These are phyloP conservation scores for Lepidium campestre DNA, from an alignment of 441 rosid species.

Conservation along the genomic window DNA sequence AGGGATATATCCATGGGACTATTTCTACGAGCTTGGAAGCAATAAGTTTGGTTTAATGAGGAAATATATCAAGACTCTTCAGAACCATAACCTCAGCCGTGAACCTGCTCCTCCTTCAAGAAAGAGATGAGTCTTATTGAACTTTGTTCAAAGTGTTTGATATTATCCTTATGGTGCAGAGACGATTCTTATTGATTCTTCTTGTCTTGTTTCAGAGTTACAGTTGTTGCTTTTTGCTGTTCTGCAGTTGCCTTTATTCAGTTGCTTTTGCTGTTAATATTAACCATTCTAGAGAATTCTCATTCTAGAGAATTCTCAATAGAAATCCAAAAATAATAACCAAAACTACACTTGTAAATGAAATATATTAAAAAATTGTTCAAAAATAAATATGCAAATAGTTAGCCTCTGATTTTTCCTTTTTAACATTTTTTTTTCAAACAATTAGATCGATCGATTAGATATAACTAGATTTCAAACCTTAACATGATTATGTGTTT, in stretches of 20 bases:
- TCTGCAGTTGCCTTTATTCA: not conserved
- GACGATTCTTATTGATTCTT: no score
- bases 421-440: no score
- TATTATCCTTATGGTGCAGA: no score
- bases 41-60: slow-evolving; percentile 78
- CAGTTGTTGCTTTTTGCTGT: not conserved
- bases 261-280: not conserved
- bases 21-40: slow-evolving; percentile 72
- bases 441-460: no score
- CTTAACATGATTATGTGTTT: no score
- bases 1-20: slow-evolving; percentile 92
- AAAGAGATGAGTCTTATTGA: slow-evolving; percentile 36
- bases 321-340: not conserved
- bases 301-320: not conserved
- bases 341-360: not conserved
- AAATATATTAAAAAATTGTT: no score
- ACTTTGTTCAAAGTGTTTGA: not conserved
- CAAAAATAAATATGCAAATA: no score
- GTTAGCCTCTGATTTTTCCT: no score
- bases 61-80: slow-evolving; percentile 62
- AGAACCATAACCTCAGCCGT: slow-evolving; percentile 81
- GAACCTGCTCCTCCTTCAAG: slow-evolving; percentile 60
- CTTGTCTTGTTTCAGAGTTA: not conserved
- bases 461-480: no score
- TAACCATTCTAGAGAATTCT: not conserved